Evolutionary conservation across 345 rosid species (phyloP), one percentile per base, ranked within the genome.

Genomic region (rapeseed (Brassica napus)): DNA sequence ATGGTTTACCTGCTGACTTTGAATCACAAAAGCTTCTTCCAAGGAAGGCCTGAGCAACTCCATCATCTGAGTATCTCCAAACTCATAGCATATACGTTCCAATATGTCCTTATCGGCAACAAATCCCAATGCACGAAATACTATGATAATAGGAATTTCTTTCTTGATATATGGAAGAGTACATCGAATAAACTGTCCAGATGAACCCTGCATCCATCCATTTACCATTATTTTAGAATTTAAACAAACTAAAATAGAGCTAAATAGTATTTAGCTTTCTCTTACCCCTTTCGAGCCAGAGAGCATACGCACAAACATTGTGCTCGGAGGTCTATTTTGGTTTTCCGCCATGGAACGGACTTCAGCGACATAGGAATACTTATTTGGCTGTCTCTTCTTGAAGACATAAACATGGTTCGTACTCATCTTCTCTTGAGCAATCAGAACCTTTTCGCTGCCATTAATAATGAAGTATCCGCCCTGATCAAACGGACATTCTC

Each of bases 221-320:
- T n/a, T 49, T n/a, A 49, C 7, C 57, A 49, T 11, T n/a, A 49
- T 49, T 6, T 14, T 49, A 49, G 57, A 49, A n/a, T 49, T n/a
- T n/a, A 49, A 49, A 14, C 8, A 49, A 49, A 49, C 57, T 1
- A 5, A 14, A 49, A 14, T 14, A n/a, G 18, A 49, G 57, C 4
- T n/a, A 4, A 35, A 49, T 16, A 49, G 18, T 49, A 49, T 49
- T 11, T 72, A 61, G 65, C 37, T 65, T 61, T 80, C 21, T 47
- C 76, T 84, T 86, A 95, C 99, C 94, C 98, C 99, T 84, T 91
- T 95, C 3, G 21, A 49, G 55, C 89, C 42, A 97, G 92, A 77
- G 99, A 95, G 98, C 99, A 95, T 95, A 65, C 97, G 89, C 67
- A 95, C 99, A 88, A 93, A 93, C 99, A 95, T 92, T 11, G 98